Base-by-base conservation (phyloP, 805 yeast species). In the Monosporozyma aquatica region DNA sequence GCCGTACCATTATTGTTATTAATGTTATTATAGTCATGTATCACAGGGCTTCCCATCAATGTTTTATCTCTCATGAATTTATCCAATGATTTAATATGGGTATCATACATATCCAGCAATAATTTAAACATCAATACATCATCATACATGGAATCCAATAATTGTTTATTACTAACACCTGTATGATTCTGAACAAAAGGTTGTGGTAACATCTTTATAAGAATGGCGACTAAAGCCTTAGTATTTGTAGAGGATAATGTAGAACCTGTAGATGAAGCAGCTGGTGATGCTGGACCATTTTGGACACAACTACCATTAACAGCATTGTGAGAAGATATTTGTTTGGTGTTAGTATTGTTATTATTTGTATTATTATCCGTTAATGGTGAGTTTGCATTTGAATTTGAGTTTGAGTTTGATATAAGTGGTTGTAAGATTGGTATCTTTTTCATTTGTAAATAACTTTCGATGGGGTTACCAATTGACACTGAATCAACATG, bases 391-490 rank as follows among this genome's bases (percentile, higher is more conserved):
- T n/a, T n/a, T n/a, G n/a, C n/a, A n/a, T n/a, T n/a, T n/a, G n/a
- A n/a, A n/a, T n/a, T n/a, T n/a, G n/a, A n/a, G n/a, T 37, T 17
- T 13, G 11, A 11, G 4, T 17, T 52, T 25, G 57, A 58, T 37
- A 70, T 2, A 5, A 35, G 41, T 3, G 33, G 37, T 9, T 22
- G 23, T 14, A 46, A 43, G 1, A 37, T 69, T 38, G 62, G 60
- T 36, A 62, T 34, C 30, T 47, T 46, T 46, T 45, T 48, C 26
- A 40, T 45, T 36, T 44, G 44, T 13, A 53, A 34, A 38, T 51
- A 57, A 33, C 47, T 47, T 24, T 54, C 59, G 10, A 57, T 35
- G 4, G 62, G 62, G 29, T 49, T 54, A 20, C 55, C 54, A 13
- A 56, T 49, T 6, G 56, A 51, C 3, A 50, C 43, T 20, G 52